Evolutionary conservation across 2,329 filamentous ascomycete genomes (phyloP), one percentile per base, ranked within the genome.

Genomic region (Didymella exigua): DNA sequence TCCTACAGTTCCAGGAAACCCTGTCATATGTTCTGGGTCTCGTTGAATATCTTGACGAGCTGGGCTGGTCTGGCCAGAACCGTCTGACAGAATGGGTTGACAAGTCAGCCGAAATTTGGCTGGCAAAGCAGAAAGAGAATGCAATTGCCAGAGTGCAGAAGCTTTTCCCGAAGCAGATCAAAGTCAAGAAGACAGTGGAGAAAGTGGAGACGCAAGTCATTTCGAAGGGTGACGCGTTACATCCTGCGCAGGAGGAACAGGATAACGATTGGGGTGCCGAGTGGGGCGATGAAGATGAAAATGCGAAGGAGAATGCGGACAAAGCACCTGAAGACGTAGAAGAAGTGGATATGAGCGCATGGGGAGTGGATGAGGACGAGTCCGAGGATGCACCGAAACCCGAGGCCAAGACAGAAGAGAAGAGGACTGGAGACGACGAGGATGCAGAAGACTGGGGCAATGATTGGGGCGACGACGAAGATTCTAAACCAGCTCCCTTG

Each of bases 171-270:
- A 78, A 79, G 46, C 90, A 89, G 8, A 82, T 93, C 33, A 87
- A 87, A 8, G 76, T 81, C 23, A 82, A 87, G 13, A 89, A 85
- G 62, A 81, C 83, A 40, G 92, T 96, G 1, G 92, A 97, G 72
- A 86, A 89, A 65, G 81, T 96, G 1, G 93, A 98, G 74, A 96
- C 88, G 43, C 89, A 95, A 67, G 86, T 89, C 71, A 82, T 97
- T 0, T 87, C 87, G 2, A 82, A 83, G 43, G 86, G 89, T 60
- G 89, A 90, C 47, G 84, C 85, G 50, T 81, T 89, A 56, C 79
- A 92, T 31, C 77, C 83, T 19, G 81, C 80, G 13, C 73, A 76
- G 13, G 78, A 79, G 19, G 63, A 70, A 81, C 50, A 74, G 26
- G 69, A 78, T 4, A 78, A 82, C 49, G 90, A 91, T 41, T 97